phyloP scores from a whole-genome alignment of 2,329 filamentous ascomycete species.

The Falciphora oryzae region DNA sequence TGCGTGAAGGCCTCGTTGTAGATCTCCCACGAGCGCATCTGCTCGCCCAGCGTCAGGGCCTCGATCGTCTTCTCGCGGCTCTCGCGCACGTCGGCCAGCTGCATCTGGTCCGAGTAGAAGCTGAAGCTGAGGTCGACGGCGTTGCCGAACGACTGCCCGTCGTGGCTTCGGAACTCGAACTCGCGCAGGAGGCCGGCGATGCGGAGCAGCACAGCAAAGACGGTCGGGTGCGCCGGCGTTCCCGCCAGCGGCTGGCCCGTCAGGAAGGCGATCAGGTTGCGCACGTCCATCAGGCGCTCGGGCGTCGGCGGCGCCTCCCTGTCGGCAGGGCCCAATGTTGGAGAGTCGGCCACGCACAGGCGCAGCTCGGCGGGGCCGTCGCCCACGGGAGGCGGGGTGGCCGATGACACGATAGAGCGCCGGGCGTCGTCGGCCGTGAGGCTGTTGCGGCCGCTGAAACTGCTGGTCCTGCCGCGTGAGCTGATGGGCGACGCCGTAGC shows the following conservation, averaged over 20 bases:
- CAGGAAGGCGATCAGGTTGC: constrained; percentile 62
- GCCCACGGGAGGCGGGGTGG: constrained; percentile 31
- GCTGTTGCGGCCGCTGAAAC: constrained; percentile 42
- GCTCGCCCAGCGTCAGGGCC: constrained; percentile 81
- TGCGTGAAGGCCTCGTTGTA: constrained; percentile 93
- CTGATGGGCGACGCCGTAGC: constrained; percentile 25
- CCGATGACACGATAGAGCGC: constrained; percentile 28
- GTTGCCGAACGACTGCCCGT: constrained; percentile 54
- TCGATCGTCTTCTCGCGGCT: constrained; percentile 88
- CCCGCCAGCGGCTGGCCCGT: constrained; percentile 58
- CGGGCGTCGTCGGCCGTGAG: constrained; percentile 45
- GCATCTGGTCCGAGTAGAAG: constrained; percentile 71
- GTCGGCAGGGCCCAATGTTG: constrained; percentile 23
- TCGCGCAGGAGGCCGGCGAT: constrained; percentile 49
- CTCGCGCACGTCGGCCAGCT: constrained; percentile 70
- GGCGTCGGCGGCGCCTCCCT: constrained; percentile 30
- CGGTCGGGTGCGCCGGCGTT: constrained; percentile 44
- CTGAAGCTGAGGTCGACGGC: constrained; percentile 60
- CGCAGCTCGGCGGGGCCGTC: constrained; percentile 37
- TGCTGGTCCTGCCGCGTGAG: constrained; percentile 32
- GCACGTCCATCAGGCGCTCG: constrained; percentile 51
- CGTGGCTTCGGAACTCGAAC: constrained; percentile 51
- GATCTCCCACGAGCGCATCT: constrained; percentile 72
- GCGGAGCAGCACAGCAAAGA: constrained; percentile 49
- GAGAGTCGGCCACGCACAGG: constrained; percentile 47